Conservation (phyloP, 1,284 basidiomycete genomes). For the Meira nashicola region DNA sequence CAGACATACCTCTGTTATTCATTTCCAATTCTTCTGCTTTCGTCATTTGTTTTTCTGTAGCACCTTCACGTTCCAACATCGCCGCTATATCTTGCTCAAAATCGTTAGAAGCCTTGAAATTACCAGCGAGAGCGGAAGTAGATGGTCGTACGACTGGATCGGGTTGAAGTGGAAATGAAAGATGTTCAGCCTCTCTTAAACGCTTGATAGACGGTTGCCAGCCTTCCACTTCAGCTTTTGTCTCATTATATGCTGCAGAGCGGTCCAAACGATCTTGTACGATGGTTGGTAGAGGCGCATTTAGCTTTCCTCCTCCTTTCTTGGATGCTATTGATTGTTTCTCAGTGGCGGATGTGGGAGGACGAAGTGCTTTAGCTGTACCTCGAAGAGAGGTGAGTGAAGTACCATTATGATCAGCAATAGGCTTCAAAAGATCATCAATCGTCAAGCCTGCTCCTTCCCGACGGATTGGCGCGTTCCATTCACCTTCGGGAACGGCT, state of each 20-base stretch:
- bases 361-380: conserved; percentile 26
- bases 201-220: conserved; percentile 76
- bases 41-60: conserved; percentile 64
- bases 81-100: conserved; percentile 43
- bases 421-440: conserved; percentile 70
- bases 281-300: conserved; percentile 79
- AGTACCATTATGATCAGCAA: conserved; percentile 52
- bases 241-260: conserved; percentile 87
- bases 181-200: conserved; percentile 69
- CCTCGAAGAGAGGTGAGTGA: conserved; percentile 31
- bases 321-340: conserved; percentile 59
- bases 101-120: conserved; percentile 53
- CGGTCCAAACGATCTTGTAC: conserved; percentile 85
- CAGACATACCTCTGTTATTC: conserved; percentile 64
- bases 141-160: conserved; percentile 41
- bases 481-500: conserved; percentile 64
- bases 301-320: conserved; percentile 62
- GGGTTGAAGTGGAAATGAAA: conserved; percentile 86
- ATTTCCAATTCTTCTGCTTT: conserved; percentile 75
- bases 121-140: conserved; percentile 70
- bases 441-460: conserved; percentile 51
- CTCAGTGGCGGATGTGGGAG: conserved; percentile 48
- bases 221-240: conserved; percentile 84
- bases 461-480: conserved; percentile 41
- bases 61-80: conserved; percentile 49